Conservation (phyloP, 108 stramenopile species). For the Pseudonitzschia delicatissima region DNA sequence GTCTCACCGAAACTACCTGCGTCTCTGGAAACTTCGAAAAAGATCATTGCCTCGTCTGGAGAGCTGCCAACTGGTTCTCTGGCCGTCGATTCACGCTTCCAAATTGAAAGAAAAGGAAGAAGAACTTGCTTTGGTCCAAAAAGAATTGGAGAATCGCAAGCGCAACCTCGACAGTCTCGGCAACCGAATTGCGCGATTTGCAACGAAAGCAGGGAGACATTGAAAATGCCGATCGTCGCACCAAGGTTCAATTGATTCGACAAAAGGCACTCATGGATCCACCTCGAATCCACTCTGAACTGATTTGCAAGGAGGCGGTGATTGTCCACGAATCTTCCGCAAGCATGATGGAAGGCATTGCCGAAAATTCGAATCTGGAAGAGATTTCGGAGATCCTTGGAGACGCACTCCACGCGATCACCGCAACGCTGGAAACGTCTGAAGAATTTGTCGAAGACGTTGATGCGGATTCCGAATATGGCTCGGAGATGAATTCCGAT, state of each 20-base stretch:
- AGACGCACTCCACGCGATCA: constrained; percentile 22
- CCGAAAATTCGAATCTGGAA: constrained; percentile 29
- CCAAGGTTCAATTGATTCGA: constrained; percentile 16
- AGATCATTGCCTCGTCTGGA: constrained; percentile 60
- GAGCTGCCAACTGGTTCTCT: constrained; percentile 46
- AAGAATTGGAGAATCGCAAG: constrained; percentile 35
- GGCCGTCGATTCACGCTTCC: constrained; percentile 38
- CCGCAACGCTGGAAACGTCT: constrained; percentile 19
- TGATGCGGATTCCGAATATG: constrained; percentile 1
- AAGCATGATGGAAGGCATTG: constrained; percentile 1
- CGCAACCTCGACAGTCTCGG: constrained; percentile 40
- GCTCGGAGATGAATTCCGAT: constrained; percentile 19
- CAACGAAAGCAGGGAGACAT: constrained; percentile 32
- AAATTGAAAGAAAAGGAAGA: constrained; percentile 55
- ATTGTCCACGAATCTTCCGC: constrained; percentile 38
- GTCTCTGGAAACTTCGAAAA: constrained; percentile 56
- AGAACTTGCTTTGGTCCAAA: constrained; percentile 25
- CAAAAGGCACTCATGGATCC: constrained; percentile 28
- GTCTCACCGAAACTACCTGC: constrained; percentile 35
- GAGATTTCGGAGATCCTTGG: constrained; percentile 40
- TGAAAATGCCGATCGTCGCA: constrained; percentile 14
- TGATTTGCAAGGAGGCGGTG: constrained; percentile 29
- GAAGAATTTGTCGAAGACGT: constrained; percentile 18
- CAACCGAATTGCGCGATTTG: constrained; percentile 46
- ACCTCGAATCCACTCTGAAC: constrained; percentile 38